These are phyloP conservation scores for Arxiozyma telluris DNA, from an alignment of 1,139 yeast species.

Conservation along the genomic window DNA sequence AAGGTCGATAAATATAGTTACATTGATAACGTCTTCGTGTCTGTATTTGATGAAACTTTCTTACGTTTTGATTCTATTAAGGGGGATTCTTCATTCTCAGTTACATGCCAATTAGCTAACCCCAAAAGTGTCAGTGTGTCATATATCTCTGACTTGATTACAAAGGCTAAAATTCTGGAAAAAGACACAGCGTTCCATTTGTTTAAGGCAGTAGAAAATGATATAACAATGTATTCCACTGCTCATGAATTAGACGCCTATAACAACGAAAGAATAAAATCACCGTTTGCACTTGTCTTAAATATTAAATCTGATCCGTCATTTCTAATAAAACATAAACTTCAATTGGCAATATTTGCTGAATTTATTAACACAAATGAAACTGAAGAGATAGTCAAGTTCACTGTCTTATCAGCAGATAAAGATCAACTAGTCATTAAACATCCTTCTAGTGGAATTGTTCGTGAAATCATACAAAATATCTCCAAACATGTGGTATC, in stretches of 20 bases:
- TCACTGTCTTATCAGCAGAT: constrained; percentile 9
- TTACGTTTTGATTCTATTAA: constrained; percentile 29
- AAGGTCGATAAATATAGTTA: constrained; percentile 61
- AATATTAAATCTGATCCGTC: constrained; percentile 39
- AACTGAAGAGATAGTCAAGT: constrained; percentile 16
- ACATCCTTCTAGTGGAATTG: constrained; percentile 4
- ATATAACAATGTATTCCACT: constrained; percentile 55
- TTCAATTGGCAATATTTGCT: constrained; percentile 42
- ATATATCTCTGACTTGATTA: constrained; percentile 53
- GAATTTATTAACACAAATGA: constrained; percentile 30
- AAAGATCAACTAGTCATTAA: not conserved
- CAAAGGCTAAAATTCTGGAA: constrained; percentile 69
- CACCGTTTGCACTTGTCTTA: constrained; percentile 58
- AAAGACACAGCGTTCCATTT: constrained; percentile 83
- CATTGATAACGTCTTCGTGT: constrained; percentile 46
- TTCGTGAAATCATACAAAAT: constrained; percentile 1
- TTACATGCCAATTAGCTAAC: constrained; percentile 27
- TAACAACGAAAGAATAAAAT: constrained; percentile 46
- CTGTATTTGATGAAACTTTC: constrained; percentile 35
- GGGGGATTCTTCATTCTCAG: constrained; percentile 14
- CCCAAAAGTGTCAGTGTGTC: constrained; percentile 28
- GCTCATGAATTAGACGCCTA: constrained; percentile 69
- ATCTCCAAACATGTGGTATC: constrained; percentile 10
- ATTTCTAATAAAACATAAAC: constrained; percentile 32
- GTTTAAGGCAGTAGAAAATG: constrained; percentile 41